Percentiles rank a stretch among this genome's conserved stretches.
Conservation (phyloP, 192 early-diverging fungal species). For the Borealophlyctis nickersoniae region DNA sequence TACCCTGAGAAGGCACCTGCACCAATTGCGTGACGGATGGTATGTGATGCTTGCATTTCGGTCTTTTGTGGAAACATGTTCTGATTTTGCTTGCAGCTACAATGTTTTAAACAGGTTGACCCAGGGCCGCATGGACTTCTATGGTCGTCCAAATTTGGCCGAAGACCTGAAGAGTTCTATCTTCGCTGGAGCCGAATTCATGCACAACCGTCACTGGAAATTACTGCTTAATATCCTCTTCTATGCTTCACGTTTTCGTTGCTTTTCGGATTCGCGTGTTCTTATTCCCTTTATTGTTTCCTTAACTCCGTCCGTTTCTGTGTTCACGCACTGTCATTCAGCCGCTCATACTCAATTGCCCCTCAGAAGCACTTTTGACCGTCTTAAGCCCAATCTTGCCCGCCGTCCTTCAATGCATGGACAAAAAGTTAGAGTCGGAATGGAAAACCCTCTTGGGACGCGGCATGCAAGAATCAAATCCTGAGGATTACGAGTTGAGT, state of each 20-base stretch:
- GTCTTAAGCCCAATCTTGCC: constrained; percentile 25
- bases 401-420: constrained; percentile 18
- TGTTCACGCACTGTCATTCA: constrained; percentile 14
- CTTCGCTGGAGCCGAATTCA: constrained; percentile 11
- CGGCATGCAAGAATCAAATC: no score
- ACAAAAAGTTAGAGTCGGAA: constrained; percentile 18
- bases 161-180: constrained; percentile 6
- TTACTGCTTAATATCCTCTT: constrained; percentile 15
- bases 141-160: constrained; percentile 6
- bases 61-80: no score
- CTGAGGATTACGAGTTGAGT: no score
- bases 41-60: no score
- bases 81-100: no score
- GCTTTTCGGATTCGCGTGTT: no score
- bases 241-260: constrained; percentile 1
- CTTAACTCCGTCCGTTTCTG: neutral
- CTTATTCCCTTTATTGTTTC: neutral
- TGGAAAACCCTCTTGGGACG: constrained; percentile 27
- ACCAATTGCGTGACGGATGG: no score
- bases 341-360: constrained; percentile 35
- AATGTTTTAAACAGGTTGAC: constrained; percentile 23
- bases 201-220: constrained; percentile 41
- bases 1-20: no score
- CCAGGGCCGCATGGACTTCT: constrained; percentile 23
- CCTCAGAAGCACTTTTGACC: neutral